Evolutionary conservation across 2,329 filamentous ascomycete genomes (phyloP).

Genomic region (Mollisia scopiformis): DNA sequence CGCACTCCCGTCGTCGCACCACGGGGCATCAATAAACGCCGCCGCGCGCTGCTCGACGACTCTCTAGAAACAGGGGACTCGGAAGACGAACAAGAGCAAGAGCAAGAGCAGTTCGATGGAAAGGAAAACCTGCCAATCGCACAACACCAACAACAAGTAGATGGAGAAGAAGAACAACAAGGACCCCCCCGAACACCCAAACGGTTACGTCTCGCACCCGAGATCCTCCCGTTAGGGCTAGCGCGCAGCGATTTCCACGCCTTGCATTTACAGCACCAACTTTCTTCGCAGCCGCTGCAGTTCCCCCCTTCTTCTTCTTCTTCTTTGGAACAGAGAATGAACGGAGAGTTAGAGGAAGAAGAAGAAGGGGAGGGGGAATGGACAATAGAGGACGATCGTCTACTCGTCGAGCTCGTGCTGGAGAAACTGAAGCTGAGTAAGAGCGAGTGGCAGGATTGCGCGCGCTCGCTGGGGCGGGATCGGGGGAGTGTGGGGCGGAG

Average conservation of each 20-base stretch:
- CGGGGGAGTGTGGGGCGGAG: conserved; percentile 57
- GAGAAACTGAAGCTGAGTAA: conserved; percentile 68
- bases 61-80: too few relatives aligned
- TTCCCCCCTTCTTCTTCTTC: not conserved
- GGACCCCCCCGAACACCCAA: conserved; percentile 54
- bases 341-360: not conserved
- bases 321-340: too few relatives aligned
- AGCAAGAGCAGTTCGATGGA: too few relatives aligned
- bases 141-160: too few relatives aligned
- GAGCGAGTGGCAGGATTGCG: conserved; percentile 70
- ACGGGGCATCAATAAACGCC: conserved; percentile 55
- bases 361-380: conserved; percentile 46
- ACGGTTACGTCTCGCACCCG: conserved; percentile 61
- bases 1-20: conserved; percentile 41
- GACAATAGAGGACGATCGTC: conserved; percentile 65
- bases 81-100: conserved; percentile 26
- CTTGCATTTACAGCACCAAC: conserved; percentile 41
- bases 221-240: conserved; percentile 61
- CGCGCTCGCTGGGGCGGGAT: conserved; percentile 63
- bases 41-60: conserved; percentile 50
- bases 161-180: conserved; percentile 17
- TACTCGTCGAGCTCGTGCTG: conserved; percentile 68
- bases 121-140: too few relatives aligned
- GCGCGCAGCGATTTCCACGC: conserved; percentile 61
- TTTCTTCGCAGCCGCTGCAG: not conserved